Conservation (phyloP, 768 basidiomycete species). For the Pholiota microspora region DNA sequence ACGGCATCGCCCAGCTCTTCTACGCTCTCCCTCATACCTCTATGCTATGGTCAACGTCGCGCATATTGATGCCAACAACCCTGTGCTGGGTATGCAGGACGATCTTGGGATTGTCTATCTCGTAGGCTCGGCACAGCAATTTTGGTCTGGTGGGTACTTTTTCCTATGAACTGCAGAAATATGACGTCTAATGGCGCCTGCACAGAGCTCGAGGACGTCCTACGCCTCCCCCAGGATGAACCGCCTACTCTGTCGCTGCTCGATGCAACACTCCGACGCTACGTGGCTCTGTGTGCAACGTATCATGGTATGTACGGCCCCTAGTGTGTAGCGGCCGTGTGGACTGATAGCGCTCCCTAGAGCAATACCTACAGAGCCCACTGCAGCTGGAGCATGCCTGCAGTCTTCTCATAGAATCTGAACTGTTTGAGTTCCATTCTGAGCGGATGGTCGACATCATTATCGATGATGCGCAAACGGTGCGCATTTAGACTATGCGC, state of each 20-base stretch:
- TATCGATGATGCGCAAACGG: conserved; percentile 63
- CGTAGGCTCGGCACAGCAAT: conserved; percentile 82
- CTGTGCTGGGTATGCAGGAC: conserved; percentile 52
- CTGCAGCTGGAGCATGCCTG: conserved; percentile 86
- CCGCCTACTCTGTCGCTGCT: conserved; percentile 66
- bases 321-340: conserved; percentile 6
- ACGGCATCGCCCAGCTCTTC: conserved; percentile 10
- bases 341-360: conserved; percentile 28
- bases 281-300: conserved; percentile 72
- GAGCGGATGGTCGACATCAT: conserved; percentile 88
- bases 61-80: conserved; percentile 21
- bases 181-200: neutral
- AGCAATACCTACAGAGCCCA: conserved; percentile 82
- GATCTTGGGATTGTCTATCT: conserved; percentile 80
- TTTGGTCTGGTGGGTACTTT: conserved; percentile 75
- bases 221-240: conserved; percentile 63
- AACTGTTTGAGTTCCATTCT: conserved; percentile 88
- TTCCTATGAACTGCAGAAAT: neutral
- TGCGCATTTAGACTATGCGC: conserved; percentile 34
- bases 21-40: conserved; percentile 11
- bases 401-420: conserved; percentile 71
- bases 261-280: conserved; percentile 77
- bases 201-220: conserved; percentile 84
- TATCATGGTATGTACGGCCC: conserved; percentile 70
- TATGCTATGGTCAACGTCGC: conserved; percentile 27